Evolutionary conservation across 192 early-diverging fungal genomes (phyloP), one percentile per base, ranked within the genome.

Genomic region (Geranomyces variabilis): DNA sequence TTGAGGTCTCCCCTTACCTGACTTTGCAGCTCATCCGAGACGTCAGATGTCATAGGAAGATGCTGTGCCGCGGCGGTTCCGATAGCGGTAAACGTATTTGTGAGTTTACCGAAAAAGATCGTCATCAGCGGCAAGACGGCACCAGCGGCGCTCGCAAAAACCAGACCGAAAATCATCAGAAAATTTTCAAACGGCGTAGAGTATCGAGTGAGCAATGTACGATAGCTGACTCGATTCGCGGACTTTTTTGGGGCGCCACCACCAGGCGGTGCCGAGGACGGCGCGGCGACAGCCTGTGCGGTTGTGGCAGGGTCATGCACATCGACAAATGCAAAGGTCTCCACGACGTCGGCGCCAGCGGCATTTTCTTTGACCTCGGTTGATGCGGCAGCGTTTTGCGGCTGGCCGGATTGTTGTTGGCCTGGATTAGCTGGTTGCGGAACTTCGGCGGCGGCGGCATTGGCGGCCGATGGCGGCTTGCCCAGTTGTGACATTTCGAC

Each of bases 191-290:
- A 43, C 0, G 75, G 45, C 29, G 88, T 83, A 0, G 90, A 86
- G 70, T 90, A 95, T 22, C 89, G 84, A 67, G 87, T 93, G 13
- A 95, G 79, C 34, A 75, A 55, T 12, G 58, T 34, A 9, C 15
- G 22, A 44, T 69, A 75, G 0, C 53, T 17, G 45, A 75, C 74
- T 24, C 51, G 51, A 10, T 41, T 41, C 10, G 36, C 5, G 3
- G 3, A 7, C 51, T 15, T 15, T 60, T 60, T 60, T 2, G 21
- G 9, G 5, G 5, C 28, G 17, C 15, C 31, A 8, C 21, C 29
- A 19, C 5, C 58, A 6, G 24, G 15, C 21, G 24, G 3, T 17
- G 51, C 24, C 24, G 51, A 53, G 3, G 58, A 28, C 5, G 58
- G 29, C 28, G 58, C 58, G 51, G n/a, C 24, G 31, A 60, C 31